Evolutionary conservation across 179 eudicot genomes (phyloP), one percentile per base, ranked within the genome.

Genomic region (Silene noctiflora): DNA sequence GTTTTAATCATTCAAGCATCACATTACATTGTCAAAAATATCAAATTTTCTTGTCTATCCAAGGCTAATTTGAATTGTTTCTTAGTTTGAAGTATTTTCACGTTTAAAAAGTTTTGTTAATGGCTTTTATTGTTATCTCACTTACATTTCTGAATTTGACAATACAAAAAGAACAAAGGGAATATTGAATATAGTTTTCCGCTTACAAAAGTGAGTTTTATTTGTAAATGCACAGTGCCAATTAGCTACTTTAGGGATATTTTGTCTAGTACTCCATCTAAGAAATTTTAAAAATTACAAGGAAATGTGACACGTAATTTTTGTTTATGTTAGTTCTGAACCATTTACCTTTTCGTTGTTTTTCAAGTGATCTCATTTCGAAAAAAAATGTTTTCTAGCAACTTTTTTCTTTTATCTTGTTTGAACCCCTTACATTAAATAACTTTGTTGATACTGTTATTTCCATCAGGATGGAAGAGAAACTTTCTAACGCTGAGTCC

Each of bases 401-500:
- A 17, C 61, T 56, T 56, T 14, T 14, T 0, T 0, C 48, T 58
- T 44, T 22, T 46, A 20, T 12, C 65, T 29, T 71, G 6, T 51
- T 29, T 72, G 63, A 58, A 6, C 60, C 44, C 59, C 48, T 44
- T 20, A n/a, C 16, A 53, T 53, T 46, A 53, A 27, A 12, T 16
- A 21, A 2, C 58, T n/a, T 13, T 4, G 19, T 67, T 56, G 48
- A 64, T 58, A 67, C 61, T 48, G 71, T 46, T 63, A 48, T n/a
- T 17, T 62, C 75, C 12, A 55, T 77, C 87, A 96, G 99, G 85
- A 92, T 96, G 86, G 97, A 96, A 83, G 98, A 89, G 75, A 96
- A 91, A 79, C 88, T 96, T 56, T 85, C 96, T 8, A 87, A 91
- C 81, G 84, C 81, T 25, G 99, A 91, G 77, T 93, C 99, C 14